Conservation (phyloP, 805 yeast species). For the Saccharomycopsis sp. region DNA sequence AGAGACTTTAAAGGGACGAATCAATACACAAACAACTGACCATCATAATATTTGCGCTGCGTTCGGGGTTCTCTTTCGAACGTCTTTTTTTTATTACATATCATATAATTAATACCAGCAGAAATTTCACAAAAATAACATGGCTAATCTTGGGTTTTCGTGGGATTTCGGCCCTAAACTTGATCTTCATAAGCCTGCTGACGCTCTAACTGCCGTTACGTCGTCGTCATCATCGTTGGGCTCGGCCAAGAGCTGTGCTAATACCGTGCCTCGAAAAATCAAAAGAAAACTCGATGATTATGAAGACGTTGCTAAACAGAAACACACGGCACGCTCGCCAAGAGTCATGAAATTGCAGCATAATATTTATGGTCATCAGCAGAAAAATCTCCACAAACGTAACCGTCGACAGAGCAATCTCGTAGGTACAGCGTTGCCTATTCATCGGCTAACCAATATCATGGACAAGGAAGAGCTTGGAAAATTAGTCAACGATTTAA, state of each 20-base stretch:
- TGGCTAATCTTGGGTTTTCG: conserved; percentile 14
- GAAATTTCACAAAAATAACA: too few relatives aligned
- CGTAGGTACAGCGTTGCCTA: conserved; percentile 54
- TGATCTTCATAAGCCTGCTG: not conserved
- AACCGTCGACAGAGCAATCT: conserved; percentile 25
- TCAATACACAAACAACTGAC: too few relatives aligned
- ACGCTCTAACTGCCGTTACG: not conserved
- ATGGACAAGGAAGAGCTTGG: conserved; percentile 53
- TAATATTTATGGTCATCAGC: not conserved
- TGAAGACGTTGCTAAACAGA: not conserved
- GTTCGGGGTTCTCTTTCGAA: too few relatives aligned
- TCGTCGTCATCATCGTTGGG: not conserved
- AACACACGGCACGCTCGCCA: not conserved
- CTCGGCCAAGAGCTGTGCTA: not conserved
- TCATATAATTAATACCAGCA: too few relatives aligned
- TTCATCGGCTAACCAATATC: conserved; percentile 60
- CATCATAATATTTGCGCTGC: too few relatives aligned
- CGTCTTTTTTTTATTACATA: too few relatives aligned
- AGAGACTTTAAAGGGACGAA: too few relatives aligned
- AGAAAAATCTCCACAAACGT: not conserved
- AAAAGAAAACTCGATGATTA: not conserved
- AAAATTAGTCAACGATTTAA: conserved; percentile 43
- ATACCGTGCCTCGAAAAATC: not conserved
- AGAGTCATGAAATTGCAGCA: not conserved
- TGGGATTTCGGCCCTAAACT: conserved; percentile 19